These are phyloP conservation scores for Luffa aegyptiaca DNA, from an alignment of 306 rosid genomes.

Conservation along the genomic window DNA sequence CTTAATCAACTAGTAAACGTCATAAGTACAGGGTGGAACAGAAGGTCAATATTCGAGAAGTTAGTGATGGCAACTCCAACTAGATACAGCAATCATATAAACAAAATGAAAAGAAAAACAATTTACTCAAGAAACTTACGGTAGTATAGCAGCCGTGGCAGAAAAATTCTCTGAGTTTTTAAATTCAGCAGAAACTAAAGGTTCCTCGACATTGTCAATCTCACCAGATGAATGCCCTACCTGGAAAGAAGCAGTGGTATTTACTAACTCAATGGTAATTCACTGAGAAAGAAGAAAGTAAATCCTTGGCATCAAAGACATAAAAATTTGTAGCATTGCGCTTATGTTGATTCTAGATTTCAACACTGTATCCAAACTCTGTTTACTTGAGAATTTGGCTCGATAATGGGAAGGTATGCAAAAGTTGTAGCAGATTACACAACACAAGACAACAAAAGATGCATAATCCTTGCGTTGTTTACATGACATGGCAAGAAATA, in stretches of 20 bases:
- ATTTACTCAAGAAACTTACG: conserved; percentile 41
- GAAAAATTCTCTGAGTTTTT: conserved; percentile 47
- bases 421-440: neutral
- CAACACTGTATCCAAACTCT: neutral
- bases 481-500: neutral
- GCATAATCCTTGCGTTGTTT: neutral
- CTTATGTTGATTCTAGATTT: neutral
- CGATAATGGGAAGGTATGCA: neutral
- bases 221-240: conserved; percentile 37
- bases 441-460: neutral
- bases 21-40: neutral
- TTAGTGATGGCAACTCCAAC: neutral
- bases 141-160: conserved; percentile 52
- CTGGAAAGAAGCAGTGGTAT: conserved; percentile 21
- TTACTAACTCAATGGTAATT: neutral
- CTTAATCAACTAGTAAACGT: neutral
- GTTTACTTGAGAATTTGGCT: neutral
- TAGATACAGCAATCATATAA: neutral
- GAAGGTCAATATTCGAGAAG: neutral
- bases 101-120: neutral
- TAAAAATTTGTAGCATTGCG: neutral
- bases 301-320: neutral
- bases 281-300: neutral
- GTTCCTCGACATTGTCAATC: conserved; percentile 39
- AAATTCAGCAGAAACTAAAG: conserved; percentile 34